A percentile compares a stretch with the other conserved stretches of the same genome.
phyloP scores from a whole-genome alignment of 306 rosid genomes.

The Urtica urens region DNA sequence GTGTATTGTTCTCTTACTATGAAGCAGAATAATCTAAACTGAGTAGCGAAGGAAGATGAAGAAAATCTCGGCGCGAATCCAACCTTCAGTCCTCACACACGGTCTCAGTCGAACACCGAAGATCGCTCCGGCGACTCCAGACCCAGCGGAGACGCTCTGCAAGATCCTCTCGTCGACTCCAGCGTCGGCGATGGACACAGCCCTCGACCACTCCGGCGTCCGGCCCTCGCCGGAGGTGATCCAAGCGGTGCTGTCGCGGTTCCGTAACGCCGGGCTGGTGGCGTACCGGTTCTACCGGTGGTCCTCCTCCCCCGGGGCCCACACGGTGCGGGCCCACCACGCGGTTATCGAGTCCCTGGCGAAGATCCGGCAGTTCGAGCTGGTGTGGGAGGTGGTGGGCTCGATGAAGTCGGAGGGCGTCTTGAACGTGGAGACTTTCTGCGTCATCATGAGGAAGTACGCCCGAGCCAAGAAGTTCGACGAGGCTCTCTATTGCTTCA shows the following conservation, averaged over 20 bases:
- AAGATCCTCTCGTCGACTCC: conserved; percentile 55
- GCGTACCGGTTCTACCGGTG: conserved; percentile 74
- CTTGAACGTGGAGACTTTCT: conserved; percentile 78
- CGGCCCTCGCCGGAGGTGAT: conserved; percentile 53
- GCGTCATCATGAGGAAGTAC: conserved; percentile 77
- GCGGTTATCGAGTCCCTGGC: conserved; percentile 66
- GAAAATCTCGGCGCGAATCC: too few species aligned
- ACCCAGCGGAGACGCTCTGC: conserved; percentile 36
- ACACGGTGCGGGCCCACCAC: conserved; percentile 59
- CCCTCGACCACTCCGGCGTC: conserved; percentile 66
- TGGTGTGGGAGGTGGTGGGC: conserved; percentile 79
- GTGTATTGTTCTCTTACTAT: too few species aligned
- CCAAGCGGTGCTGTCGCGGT: conserved; percentile 52
- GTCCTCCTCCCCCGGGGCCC: conserved; percentile 41
- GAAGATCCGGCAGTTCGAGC: conserved; percentile 71
- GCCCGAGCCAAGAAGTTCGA: conserved; percentile 71
- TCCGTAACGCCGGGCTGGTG: conserved; percentile 75
- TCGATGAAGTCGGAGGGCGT: conserved; percentile 49
- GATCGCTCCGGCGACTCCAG: conserved; percentile 14
- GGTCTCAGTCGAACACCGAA: too few species aligned
- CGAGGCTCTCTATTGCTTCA: conserved; percentile 71
- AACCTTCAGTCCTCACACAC: too few species aligned
- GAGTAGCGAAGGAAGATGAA: too few species aligned
- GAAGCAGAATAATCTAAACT: too few species aligned
- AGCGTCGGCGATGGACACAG: conserved; percentile 41